A percentile compares a stretch with the other conserved stretches of the same genome.
Conservation (phyloP, 345 rosid genomes). For the Gossypium longicalyx region DNA sequence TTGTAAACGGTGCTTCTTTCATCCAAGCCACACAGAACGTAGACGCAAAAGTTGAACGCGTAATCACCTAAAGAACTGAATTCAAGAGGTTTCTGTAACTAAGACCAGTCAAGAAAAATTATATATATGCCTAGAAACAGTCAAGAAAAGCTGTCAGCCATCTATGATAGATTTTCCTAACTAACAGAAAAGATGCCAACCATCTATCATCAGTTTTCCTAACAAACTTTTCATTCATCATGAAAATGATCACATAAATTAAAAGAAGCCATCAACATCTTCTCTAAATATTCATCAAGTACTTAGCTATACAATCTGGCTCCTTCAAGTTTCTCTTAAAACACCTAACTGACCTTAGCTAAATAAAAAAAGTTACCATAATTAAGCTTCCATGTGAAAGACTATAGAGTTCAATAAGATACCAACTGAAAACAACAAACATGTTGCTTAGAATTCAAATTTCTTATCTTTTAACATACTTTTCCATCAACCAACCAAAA, state of each 20-base stretch:
- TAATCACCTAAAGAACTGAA: not conserved
- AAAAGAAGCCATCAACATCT: not conserved
- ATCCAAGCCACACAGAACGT: not conserved
- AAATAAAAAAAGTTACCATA: not conserved
- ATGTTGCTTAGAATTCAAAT: not conserved
- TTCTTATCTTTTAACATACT: not conserved
- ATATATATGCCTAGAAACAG: not conserved
- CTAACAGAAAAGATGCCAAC: not conserved
- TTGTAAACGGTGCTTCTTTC: not conserved
- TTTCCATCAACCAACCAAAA: constrained; percentile 5
- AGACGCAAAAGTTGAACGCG: not conserved
- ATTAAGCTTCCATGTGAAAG: not conserved
- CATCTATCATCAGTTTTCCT: not conserved
- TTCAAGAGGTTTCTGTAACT: not conserved
- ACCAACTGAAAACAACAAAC: not conserved
- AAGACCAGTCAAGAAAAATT: not conserved
- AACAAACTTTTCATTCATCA: not conserved
- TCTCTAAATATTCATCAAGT: not conserved
- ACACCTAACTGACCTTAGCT: not conserved
- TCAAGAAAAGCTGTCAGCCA: not conserved
- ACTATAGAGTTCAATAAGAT: not conserved
- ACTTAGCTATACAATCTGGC: not conserved
- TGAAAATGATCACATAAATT: not conserved
- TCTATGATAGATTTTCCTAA: not conserved
- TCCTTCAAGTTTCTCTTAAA: not conserved